Conservation (phyloP, 2,329 filamentous ascomycete species). For the Neoarthrinium moseri region DNA sequence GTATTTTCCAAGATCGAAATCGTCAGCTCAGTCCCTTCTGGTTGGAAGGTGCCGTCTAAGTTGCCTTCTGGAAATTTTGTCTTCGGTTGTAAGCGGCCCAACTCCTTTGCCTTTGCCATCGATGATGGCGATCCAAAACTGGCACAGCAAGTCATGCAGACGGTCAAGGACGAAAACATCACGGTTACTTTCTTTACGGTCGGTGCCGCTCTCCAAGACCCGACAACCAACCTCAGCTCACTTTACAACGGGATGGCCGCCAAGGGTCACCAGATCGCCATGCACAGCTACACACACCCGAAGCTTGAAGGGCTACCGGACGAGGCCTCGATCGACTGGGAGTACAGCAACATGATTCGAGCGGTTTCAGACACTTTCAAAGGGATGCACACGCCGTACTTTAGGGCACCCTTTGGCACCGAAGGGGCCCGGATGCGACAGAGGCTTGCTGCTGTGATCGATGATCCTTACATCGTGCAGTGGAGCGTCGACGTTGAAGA, state of each 20-base stretch:
- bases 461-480: no score
- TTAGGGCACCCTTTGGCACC: constrained; percentile 68
- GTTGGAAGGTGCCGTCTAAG: constrained; percentile 55
- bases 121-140: constrained; percentile 64
- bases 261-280: constrained; percentile 65
- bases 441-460: constrained; percentile 55
- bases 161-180: constrained; percentile 59
- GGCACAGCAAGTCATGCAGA: constrained; percentile 59
- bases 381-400: constrained; percentile 46
- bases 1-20: constrained; percentile 60
- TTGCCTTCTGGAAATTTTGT: constrained; percentile 59
- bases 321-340: constrained; percentile 57
- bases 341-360: constrained; percentile 55
- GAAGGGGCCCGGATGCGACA: constrained; percentile 67
- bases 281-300: constrained; percentile 69
- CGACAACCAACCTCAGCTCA: constrained; percentile 57
- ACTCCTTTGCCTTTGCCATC: constrained; percentile 71
- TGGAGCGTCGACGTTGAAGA: no score
- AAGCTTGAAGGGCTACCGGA: constrained; percentile 58
- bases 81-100: constrained; percentile 64
- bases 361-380: constrained; percentile 41
- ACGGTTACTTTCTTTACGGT: constrained; percentile 73
- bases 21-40: constrained; percentile 49
- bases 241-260: constrained; percentile 63
- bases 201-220: constrained; percentile 59